phyloP scores from a whole-genome alignment of 495 filamentous ascomycete genomes.

The Penicillium pulvis region DNA sequence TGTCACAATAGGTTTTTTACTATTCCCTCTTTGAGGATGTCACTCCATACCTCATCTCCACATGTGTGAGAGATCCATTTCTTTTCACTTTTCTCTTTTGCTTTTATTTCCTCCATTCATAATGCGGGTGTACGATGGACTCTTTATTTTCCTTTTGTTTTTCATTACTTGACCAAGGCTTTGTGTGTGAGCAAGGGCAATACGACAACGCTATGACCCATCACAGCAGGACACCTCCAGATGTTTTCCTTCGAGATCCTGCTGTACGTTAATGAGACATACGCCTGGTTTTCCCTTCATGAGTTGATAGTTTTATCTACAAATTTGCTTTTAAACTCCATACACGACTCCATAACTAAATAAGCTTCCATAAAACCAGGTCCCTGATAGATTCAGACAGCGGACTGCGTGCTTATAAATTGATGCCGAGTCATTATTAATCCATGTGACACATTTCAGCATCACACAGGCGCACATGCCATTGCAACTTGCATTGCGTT shows the following conservation, averaged over 20 bases:
- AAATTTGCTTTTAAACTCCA: slow-evolving; percentile 16
- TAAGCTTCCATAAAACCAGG: not conserved
- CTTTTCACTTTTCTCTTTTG: slow-evolving; percentile 12
- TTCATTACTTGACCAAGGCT: slow-evolving; percentile 12
- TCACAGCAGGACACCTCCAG: slow-evolving; percentile 29
- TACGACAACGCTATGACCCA: slow-evolving; percentile 29
- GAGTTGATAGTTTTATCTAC: slow-evolving; percentile 34
- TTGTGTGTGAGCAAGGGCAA: slow-evolving; percentile 16
- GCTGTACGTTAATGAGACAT: slow-evolving; percentile 43
- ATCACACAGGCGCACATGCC: not conserved
- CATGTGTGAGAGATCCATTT: slow-evolving; percentile 15
- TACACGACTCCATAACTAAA: not conserved
- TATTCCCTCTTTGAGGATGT: slow-evolving; percentile 19
- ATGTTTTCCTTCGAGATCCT: slow-evolving; percentile 28
- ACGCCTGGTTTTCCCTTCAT: slow-evolving; percentile 29
- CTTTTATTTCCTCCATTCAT: slow-evolving; percentile 10
- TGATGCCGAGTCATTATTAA: slow-evolving; percentile 1
- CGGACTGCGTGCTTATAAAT: not conserved
- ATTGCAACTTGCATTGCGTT: not conserved
- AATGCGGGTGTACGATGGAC: slow-evolving; percentile 34
- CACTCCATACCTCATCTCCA: slow-evolving; percentile 12
- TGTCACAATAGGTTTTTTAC: slow-evolving; percentile 32
- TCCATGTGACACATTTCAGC: not conserved
- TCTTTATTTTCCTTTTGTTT: slow-evolving; percentile 19
- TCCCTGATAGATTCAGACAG: not conserved